These are phyloP conservation scores for Elsinoe perseae DNA, from an alignment of 2,329 filamentous ascomycete genomes.

Conservation along the genomic window DNA sequence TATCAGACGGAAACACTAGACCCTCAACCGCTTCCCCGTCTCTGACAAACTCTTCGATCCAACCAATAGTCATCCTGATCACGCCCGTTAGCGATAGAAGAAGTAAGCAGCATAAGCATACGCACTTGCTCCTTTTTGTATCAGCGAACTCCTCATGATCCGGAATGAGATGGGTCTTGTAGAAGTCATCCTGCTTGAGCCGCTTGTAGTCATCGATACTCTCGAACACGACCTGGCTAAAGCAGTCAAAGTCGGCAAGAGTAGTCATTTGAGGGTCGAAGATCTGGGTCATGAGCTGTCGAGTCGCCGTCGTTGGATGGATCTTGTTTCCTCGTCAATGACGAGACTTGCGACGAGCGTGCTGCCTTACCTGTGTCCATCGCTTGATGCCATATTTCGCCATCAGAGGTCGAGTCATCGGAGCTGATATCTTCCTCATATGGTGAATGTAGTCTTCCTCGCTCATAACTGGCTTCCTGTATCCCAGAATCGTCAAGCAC, in stretches of 20 bases:
- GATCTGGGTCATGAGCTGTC: conserved; percentile 36
- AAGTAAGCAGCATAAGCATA: conserved; percentile 9
- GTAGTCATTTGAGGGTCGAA: conserved; percentile 43
- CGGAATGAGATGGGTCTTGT: conserved; percentile 37
- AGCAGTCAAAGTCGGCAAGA: conserved; percentile 45
- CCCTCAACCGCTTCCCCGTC: conserved; percentile 29
- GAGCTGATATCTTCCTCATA: conserved; percentile 42
- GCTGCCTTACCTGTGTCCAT: conserved; percentile 37
- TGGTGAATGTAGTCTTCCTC: conserved; percentile 42
- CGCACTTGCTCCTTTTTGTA: conserved; percentile 36
- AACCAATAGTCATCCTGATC: conserved; percentile 42
- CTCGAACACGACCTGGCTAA: conserved; percentile 43
- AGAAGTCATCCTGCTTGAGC: conserved; percentile 45
- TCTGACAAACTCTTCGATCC: conserved; percentile 37
- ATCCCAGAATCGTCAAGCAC: conserved; percentile 43
- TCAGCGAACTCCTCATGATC: conserved; percentile 48
- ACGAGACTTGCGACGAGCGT: background rate
- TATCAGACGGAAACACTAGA: conserved; percentile 20
- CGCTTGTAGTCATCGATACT: conserved; percentile 40
- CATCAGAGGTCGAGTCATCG: conserved; percentile 43
- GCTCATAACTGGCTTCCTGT: conserved; percentile 41
- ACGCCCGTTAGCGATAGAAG: background rate
- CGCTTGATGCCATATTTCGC: conserved; percentile 42
- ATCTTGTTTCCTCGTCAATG: conserved; percentile 29
- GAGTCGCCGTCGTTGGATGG: conserved; percentile 34